Evolutionary conservation across 208 protist species (phyloP).

Genomic region (Trypanosoma conorhini): DNA sequence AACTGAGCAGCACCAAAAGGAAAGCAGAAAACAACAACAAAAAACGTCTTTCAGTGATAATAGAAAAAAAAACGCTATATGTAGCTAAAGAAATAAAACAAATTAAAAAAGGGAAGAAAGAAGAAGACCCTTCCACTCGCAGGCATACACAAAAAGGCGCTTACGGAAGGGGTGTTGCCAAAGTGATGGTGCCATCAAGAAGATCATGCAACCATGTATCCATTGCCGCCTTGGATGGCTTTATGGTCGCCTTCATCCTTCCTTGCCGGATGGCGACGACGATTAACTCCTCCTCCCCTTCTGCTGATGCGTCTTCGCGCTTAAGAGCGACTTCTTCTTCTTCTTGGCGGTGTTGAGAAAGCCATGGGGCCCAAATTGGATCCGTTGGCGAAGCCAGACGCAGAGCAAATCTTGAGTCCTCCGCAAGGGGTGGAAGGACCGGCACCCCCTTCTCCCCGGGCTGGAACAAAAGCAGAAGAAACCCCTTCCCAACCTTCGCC

Average conservation of each 20-base stretch:
- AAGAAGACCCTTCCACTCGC: neutral
- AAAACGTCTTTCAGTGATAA: neutral
- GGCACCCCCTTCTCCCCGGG: conserved; percentile 33
- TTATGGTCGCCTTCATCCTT: conserved; percentile 23
- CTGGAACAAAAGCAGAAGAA: conserved; percentile 61
- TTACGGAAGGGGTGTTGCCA: conserved; percentile 3
- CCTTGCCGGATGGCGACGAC: conserved; percentile 15
- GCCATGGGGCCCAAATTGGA: conserved; percentile 52
- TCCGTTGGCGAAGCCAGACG: conserved; percentile 49
- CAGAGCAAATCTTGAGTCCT: conserved; percentile 72
- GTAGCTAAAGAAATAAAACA: neutral
- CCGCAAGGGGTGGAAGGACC: conserved; percentile 37
- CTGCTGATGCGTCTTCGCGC: neutral
- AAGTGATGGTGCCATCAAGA: conserved; percentile 20
- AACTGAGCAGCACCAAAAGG: neutral
- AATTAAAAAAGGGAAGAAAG: neutral
- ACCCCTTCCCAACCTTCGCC: conserved; percentile 63
- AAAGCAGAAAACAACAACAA: no score
- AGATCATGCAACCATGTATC: conserved; percentile 26
- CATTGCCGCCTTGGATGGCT: conserved; percentile 5
- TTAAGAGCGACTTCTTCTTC: neutral
- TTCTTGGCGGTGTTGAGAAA: conserved; percentile 22
- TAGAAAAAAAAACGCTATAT: neutral
- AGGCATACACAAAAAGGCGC: neutral
- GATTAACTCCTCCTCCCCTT: neutral